Conservation (phyloP, 2,329 filamentous ascomycete genomes). For the Aspergillus persii region DNA sequence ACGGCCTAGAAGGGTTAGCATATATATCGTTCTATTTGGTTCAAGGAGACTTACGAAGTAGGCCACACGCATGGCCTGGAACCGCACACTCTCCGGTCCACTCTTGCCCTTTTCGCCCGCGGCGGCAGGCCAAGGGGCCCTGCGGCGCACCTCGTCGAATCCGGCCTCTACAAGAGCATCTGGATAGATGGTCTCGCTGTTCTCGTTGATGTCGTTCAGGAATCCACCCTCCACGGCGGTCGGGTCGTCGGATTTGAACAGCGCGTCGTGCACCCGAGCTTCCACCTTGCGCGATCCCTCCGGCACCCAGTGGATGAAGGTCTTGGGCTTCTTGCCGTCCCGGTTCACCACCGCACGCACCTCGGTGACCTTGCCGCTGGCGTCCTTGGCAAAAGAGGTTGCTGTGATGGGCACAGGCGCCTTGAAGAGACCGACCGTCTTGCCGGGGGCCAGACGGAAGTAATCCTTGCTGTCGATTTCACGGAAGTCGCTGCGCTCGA, state of each 20-base stretch:
- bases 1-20: constrained; percentile 36
- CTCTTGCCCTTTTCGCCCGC: constrained; percentile 53
- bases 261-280: constrained; percentile 72
- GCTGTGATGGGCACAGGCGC: constrained; percentile 68
- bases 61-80: constrained; percentile 87
- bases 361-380: constrained; percentile 63
- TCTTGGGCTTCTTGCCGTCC: constrained; percentile 69
- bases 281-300: constrained; percentile 63
- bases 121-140: constrained; percentile 79
- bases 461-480: constrained; percentile 64
- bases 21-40: too few species aligned
- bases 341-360: constrained; percentile 67
- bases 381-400: constrained; percentile 65
- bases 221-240: constrained; percentile 75
- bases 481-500: constrained; percentile 76
- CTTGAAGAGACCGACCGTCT: constrained; percentile 71
- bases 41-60: constrained; percentile 26
- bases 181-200: constrained; percentile 76
- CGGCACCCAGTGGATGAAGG: constrained; percentile 85
- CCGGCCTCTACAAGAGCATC: constrained; percentile 80
- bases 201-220: constrained; percentile 77
- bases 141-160: constrained; percentile 69
- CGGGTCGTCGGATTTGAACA: constrained; percentile 87
- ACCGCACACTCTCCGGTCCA: constrained; percentile 75
- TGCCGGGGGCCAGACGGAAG: constrained; percentile 73